These are phyloP conservation scores for Pseudogymnoascus sp. DNA, from an alignment of 2,329 filamentous ascomycete species.

Conservation along the genomic window DNA sequence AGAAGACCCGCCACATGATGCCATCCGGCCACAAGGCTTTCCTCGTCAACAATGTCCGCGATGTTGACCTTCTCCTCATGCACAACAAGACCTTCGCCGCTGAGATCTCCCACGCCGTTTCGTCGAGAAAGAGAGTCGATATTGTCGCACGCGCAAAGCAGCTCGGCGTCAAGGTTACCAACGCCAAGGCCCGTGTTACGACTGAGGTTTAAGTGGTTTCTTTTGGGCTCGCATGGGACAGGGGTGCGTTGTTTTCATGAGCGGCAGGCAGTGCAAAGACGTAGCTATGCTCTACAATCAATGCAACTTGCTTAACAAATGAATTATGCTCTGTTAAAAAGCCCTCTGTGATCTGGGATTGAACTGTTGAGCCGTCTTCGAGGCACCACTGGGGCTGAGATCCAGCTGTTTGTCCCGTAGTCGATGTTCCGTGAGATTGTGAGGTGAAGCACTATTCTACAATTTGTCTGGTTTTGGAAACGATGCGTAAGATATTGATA, in stretches of 20 bases:
- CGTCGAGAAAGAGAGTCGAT: conserved; percentile 95
- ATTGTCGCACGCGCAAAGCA: conserved; percentile 97
- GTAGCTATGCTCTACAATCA: conserved; percentile 29
- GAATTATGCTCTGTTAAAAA: background rate
- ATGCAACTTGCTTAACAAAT: conserved; percentile 18
- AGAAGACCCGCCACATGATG: conserved; percentile 98
- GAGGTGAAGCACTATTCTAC: background rate
- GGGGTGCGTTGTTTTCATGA: conserved; percentile 28
- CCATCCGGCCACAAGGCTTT: conserved; percentile 99
- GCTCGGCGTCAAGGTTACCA: conserved; percentile 98
- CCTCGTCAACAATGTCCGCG: conserved; percentile 93
- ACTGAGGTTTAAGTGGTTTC: conserved; percentile 64
- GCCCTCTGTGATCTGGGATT: background rate
- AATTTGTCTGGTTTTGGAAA: background rate
- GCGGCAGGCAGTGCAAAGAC: conserved; percentile 25
- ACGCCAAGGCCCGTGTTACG: conserved; percentile 97
- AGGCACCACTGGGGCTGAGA: background rate
- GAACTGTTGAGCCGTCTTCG: background rate
- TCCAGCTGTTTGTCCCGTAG: background rate
- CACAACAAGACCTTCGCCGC: conserved; percentile 99
- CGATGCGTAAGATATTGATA: background rate
- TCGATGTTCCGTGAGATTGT: background rate
- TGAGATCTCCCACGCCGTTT: conserved; percentile 97
- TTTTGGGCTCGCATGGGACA: conserved; percentile 29
- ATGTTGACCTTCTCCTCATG: conserved; percentile 97